These are phyloP conservation scores for Darksidea phi DNA, from an alignment of 495 filamentous ascomycete genomes.

Conservation along the genomic window DNA sequence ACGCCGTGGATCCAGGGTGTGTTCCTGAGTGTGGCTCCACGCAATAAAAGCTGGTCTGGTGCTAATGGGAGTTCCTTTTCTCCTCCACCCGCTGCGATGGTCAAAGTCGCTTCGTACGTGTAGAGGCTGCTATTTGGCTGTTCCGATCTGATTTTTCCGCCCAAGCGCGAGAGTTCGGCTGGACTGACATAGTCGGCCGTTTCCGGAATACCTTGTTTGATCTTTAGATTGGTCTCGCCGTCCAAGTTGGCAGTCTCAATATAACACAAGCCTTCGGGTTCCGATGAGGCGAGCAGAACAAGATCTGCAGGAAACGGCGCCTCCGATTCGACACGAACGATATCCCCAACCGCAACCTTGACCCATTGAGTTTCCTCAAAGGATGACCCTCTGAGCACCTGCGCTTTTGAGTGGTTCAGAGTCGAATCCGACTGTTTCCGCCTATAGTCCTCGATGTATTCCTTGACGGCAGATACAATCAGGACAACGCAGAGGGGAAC, in stretches of 20 bases:
- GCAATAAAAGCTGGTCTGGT: conserved; percentile 81
- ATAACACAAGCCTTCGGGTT: conserved; percentile 97
- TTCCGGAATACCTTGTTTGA: conserved; percentile 97
- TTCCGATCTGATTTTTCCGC: conserved; percentile 85
- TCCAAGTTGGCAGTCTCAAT: conserved; percentile 99
- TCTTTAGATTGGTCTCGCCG: conserved; percentile 97
- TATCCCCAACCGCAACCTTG: conserved; percentile 89
- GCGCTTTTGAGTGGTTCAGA: conserved; percentile 84
- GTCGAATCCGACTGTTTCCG: conserved; percentile 82
- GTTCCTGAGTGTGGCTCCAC: conserved; percentile 92
- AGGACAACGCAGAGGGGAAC: conserved; percentile 87
- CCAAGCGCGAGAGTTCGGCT: conserved; percentile 78
- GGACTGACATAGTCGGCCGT: conserved; percentile 85
- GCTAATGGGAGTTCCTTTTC: conserved; percentile 88
- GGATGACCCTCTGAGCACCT: conserved; percentile 75
- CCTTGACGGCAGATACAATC: conserved; percentile 90
- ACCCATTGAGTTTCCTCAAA: conserved; percentile 92
- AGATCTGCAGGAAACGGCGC: conserved; percentile 95
- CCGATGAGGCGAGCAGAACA: conserved; percentile 87
- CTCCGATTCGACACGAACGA: conserved; percentile 91
- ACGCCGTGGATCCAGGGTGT: conserved; percentile 97
- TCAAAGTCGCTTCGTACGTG: conserved; percentile 96
- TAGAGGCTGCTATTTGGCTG: conserved; percentile 98
- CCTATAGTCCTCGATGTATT: conserved; percentile 90
- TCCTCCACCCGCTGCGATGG: conserved; percentile 86